Base-by-base conservation (phyloP, 2,329 filamentous ascomycete genomes). In the Ilyonectria mors-panacis region DNA sequence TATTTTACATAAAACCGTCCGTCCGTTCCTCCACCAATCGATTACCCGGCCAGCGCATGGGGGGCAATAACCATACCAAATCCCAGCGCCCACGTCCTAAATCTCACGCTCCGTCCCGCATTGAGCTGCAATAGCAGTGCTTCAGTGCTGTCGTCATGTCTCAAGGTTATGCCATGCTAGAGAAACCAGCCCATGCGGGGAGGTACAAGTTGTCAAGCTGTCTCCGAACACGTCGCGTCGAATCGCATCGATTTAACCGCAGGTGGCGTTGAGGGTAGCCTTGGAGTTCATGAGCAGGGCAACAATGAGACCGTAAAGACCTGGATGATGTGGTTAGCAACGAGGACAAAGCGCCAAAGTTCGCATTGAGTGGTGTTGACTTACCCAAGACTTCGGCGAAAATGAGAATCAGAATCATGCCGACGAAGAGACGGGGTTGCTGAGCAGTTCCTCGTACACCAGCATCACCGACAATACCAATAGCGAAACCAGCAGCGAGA, bases 251-350 rank as follows among this genome's bases (percentile, higher is more conserved):
- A 37, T 69, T 73, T 75, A 74, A 45, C 85, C 90, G 84, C 92
- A 94, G 68, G 74, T 80, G 75, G 87, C 87, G 77, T 91, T 88
- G 75, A 90, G 84, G 67, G 84, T 84, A 44, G 92, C 93, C 87
- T 96, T 97, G 67, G 96, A 97, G 93, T 98, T 99, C 97, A 99
- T 99, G 81, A 99, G 91, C 80, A 99, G 93, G 73, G 96, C 96
- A 75, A 99, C 96, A 82, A 99, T 99, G 79, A 99, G 89, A 83
- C 96, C 96, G 87, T 99, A 99, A 66, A 99, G 94, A 96, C 95
- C 94, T 96, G 70, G 12, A 28, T 2, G 50, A 12, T 23, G 19
- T 56, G 39, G 57, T 80, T 68, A 81, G 79, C 61, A 33, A 59
- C 12, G 30, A 26, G 2, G 7, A 35, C 51, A 26, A 45, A 6